Evolutionary conservation across 768 basidiomycete genomes (phyloP).

Genomic region (Hericium alpestre): DNA sequence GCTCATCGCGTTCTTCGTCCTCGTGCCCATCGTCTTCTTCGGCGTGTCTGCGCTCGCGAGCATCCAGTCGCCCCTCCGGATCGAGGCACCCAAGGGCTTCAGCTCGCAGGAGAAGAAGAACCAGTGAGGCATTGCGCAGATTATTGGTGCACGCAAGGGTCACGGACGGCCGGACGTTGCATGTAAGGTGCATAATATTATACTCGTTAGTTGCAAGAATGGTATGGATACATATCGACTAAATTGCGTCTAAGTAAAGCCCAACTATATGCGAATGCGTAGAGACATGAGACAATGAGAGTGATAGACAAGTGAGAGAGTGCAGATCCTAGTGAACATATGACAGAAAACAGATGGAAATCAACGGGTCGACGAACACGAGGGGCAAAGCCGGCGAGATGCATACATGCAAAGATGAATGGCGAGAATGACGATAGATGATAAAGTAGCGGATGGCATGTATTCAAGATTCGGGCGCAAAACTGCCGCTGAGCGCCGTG

Average conservation of each 20-base stretch:
- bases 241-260: conserved; percentile 6
- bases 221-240: conserved; percentile 11
- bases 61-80: conserved; percentile 59
- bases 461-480: conserved; percentile 13
- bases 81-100: conserved; percentile 56
- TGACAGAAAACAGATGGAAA: background rate
- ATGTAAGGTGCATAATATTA: conserved; percentile 5
- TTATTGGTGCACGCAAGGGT: background rate
- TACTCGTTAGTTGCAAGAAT: conserved; percentile 9
- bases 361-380: background rate
- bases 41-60: conserved; percentile 60
- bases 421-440: conserved; percentile 1
- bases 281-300: background rate
- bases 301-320: background rate
- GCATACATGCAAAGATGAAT: background rate
- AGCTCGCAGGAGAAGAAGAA: conserved; percentile 66
- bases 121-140: conserved; percentile 34
- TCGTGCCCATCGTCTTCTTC: conserved; percentile 54
- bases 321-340: background rate
- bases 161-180: background rate
- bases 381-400: background rate
- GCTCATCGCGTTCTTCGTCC: conserved; percentile 53
- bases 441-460: background rate
- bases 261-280: conserved; percentile 2
- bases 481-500: conserved; percentile 24